These are phyloP conservation scores for Knoxia roxburghii DNA, from an alignment of 257 asterid species.

Conservation along the genomic window DNA sequence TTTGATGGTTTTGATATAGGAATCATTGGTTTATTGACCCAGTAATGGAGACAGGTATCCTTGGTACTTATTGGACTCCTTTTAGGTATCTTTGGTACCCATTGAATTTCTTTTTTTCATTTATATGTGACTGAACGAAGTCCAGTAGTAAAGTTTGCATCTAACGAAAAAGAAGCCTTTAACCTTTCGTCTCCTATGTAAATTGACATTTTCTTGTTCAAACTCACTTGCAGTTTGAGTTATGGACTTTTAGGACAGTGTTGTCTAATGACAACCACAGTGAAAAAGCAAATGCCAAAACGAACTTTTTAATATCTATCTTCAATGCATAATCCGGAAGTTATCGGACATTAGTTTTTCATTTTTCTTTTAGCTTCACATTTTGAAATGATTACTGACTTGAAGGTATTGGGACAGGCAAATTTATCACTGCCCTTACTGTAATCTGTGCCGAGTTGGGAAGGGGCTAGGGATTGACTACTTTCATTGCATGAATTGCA, in stretches of 20 bases:
- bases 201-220: not conserved
- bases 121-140: no score
- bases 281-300: no score
- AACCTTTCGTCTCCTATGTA: not conserved
- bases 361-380: not conserved
- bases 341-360: not conserved
- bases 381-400: slow-evolving; percentile 28
- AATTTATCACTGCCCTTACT: slow-evolving; percentile 90
- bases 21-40: not conserved
- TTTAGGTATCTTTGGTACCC: no score
- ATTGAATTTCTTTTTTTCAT: no score
- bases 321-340: not conserved
- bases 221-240: not conserved
- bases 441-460: slow-evolving; percentile 89
- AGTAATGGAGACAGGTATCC: not conserved
- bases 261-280: not conserved
- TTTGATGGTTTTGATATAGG: not conserved
- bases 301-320: not conserved
- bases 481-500: slow-evolving; percentile 94
- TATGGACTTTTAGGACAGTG: not conserved
- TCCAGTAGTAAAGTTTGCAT: not conserved
- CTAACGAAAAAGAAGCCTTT: not conserved
- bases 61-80: no score
- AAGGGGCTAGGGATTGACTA: slow-evolving; percentile 76
- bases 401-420: slow-evolving; percentile 43